Conservation (phyloP, 495 filamentous ascomycete species). For the Penicillium roqueforti region DNA sequence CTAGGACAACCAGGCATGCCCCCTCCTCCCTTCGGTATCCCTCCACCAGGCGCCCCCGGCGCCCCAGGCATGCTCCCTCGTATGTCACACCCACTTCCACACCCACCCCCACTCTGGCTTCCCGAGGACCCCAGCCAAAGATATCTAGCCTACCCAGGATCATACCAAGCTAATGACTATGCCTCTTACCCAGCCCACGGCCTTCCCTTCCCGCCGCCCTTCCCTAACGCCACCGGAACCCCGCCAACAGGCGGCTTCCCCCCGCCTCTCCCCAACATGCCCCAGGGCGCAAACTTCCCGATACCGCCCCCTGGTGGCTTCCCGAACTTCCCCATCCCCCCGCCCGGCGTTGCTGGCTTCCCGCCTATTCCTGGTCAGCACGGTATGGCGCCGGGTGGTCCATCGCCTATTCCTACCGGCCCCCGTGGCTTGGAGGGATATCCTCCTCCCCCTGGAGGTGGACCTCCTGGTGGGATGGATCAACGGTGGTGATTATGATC, state of each 20-base stretch:
- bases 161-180: slow-evolving; percentile 16
- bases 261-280: slow-evolving; percentile 13
- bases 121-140: not conserved
- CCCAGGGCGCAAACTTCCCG: slow-evolving; percentile 49
- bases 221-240: slow-evolving; percentile 38
- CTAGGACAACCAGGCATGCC: slow-evolving; percentile 47
- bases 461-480: slow-evolving; percentile 21
- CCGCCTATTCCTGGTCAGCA: slow-evolving; percentile 22
- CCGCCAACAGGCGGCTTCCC: slow-evolving; percentile 32
- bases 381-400: slow-evolving; percentile 14
- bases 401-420: slow-evolving; percentile 23
- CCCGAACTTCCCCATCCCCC: slow-evolving; percentile 49
- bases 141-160: not conserved
- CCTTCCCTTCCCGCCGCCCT: slow-evolving; percentile 62
- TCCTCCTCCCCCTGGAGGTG: slow-evolving; percentile 25
- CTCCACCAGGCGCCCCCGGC: slow-evolving; percentile 41
- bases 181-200: slow-evolving; percentile 41
- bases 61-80: slow-evolving; percentile 45
- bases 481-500: slow-evolving; percentile 20
- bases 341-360: slow-evolving; percentile 32
- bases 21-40: slow-evolving; percentile 53
- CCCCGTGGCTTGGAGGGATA: slow-evolving; percentile 35
- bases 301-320: slow-evolving; percentile 60
- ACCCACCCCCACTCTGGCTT: not conserved
- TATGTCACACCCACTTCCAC: slow-evolving; percentile 27